Evolutionary conservation across 1,139 yeast species (phyloP).

Genomic region (Candida glucosophila): DNA sequence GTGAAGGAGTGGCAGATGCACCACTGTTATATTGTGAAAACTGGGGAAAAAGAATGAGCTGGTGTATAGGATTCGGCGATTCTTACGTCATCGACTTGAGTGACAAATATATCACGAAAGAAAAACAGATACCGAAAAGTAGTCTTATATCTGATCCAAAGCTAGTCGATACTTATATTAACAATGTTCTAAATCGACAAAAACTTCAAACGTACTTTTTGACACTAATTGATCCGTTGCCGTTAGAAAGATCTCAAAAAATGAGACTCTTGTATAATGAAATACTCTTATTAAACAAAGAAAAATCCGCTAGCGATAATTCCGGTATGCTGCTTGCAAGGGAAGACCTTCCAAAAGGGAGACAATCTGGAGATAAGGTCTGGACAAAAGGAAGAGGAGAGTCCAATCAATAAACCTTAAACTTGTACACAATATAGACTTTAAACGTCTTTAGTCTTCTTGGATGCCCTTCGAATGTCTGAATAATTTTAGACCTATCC

Average conservation of each 20-base stretch:
- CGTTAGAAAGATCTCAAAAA: conserved; percentile 10
- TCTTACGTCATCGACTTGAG: conserved; percentile 65
- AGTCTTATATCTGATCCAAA: conserved; percentile 28
- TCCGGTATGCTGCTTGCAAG: too few relatives aligned
- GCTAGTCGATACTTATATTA: conserved; percentile 29
- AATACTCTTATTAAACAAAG: conserved; percentile 16
- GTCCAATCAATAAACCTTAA: too few relatives aligned
- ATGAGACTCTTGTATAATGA: conserved; percentile 17
- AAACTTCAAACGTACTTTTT: conserved; percentile 20
- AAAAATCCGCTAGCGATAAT: too few relatives aligned
- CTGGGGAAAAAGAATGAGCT: conserved; percentile 94
- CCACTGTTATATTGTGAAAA: conserved; percentile 71
- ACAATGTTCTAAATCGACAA: conserved; percentile 24
- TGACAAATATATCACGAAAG: conserved; percentile 51
- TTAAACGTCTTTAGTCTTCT: neutral
- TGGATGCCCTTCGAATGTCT: conserved; percentile 59
- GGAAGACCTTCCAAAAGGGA: conserved; percentile 38
- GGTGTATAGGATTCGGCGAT: conserved; percentile 60
- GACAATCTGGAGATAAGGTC: conserved; percentile 68
- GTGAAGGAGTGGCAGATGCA: conserved; percentile 79
- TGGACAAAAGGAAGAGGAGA: conserved; percentile 81
- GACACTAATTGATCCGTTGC: conserved; percentile 14
- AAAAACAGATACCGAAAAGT: conserved; percentile 44
- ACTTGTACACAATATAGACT: too few relatives aligned
- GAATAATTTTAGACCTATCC: conserved; percentile 73